Evolutionary conservation across 805 yeast species (phyloP).

Genomic region (Kluyveromyces starmeri): DNA sequence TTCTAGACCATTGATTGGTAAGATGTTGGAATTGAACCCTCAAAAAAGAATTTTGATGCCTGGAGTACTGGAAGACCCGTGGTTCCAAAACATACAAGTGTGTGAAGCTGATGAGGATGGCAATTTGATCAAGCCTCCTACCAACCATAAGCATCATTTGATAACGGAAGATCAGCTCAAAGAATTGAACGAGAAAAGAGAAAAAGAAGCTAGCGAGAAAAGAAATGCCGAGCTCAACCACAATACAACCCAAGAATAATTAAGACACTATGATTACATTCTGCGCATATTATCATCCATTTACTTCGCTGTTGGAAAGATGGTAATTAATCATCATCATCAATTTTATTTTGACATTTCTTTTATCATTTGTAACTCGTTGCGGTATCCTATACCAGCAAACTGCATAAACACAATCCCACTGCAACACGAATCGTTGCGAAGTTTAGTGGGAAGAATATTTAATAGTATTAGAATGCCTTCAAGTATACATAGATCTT

Average conservation of each 20-base stretch:
- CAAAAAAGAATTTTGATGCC: constrained; percentile 48
- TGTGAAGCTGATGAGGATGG: constrained; percentile 35
- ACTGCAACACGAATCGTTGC: too few relatives aligned
- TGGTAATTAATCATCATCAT: too few relatives aligned
- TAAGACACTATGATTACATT: too few relatives aligned
- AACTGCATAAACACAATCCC: too few relatives aligned
- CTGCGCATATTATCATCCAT: too few relatives aligned
- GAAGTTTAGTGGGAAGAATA: too few relatives aligned
- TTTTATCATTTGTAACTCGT: too few relatives aligned
- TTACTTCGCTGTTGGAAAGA: too few relatives aligned
- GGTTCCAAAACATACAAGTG: constrained; percentile 46
- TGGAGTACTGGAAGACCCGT: constrained; percentile 47
- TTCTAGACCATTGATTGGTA: constrained; percentile 49
- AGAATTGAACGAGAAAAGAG: constrained; percentile 32
- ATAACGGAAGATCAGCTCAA: constrained; percentile 56
- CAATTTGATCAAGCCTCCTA: constrained; percentile 19
- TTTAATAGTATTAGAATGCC: too few relatives aligned
- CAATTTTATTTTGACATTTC: too few relatives aligned
- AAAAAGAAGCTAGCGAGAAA: constrained; percentile 22
- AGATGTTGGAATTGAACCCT: constrained; percentile 59
- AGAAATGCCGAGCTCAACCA: constrained; percentile 9
- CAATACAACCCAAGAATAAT: constrained; percentile 2
- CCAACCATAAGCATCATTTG: constrained; percentile 55
- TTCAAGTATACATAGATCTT: too few relatives aligned
- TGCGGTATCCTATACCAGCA: too few relatives aligned